phyloP scores from a whole-genome alignment of 768 basidiomycete species.

The Piloderma croceum region DNA sequence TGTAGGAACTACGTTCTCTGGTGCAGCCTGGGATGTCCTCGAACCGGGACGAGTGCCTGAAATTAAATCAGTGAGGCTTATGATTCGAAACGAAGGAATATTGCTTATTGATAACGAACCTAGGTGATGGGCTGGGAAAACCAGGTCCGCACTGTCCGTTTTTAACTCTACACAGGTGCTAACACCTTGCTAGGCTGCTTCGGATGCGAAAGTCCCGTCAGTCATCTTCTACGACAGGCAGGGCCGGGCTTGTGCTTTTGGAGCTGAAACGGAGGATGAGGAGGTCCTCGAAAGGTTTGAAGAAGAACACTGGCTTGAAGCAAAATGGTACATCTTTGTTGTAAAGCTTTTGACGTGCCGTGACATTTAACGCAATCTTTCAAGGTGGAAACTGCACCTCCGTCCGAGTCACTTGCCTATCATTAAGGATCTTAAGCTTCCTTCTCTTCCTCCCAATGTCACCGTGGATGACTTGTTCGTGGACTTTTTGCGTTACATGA shows the following conservation, averaged over 20 bases:
- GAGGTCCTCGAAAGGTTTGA: not conserved
- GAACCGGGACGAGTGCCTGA: constrained; percentile 14
- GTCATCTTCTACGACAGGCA: constrained; percentile 16
- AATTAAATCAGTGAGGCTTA: constrained; percentile 13
- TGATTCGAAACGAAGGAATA: too few species aligned
- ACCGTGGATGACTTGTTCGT: constrained; percentile 17
- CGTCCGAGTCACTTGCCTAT: constrained; percentile 14
- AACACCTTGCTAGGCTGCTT: constrained; percentile 7
- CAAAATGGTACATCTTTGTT: constrained; percentile 1
- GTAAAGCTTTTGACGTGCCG: not conserved
- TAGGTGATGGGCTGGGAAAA: constrained; percentile 16
- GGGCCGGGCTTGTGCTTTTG: constrained; percentile 14
- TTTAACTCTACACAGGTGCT: not conserved
- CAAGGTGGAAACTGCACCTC: constrained; percentile 24
- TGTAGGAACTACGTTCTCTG: constrained; percentile 15
- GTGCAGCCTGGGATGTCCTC: constrained; percentile 11
- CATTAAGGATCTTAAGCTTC: not conserved
- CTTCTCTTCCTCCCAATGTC: constrained; percentile 14
- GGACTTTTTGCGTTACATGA: constrained; percentile 22
- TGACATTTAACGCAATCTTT: not conserved
- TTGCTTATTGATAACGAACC: not conserved
- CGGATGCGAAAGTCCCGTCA: constrained; percentile 19
- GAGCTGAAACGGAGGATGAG: constrained; percentile 14
- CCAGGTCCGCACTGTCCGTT: constrained; percentile 6
- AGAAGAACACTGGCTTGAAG: not conserved